Conservation (phyloP, 2,329 filamentous ascomycete genomes). For the Podosphaera fusca region DNA sequence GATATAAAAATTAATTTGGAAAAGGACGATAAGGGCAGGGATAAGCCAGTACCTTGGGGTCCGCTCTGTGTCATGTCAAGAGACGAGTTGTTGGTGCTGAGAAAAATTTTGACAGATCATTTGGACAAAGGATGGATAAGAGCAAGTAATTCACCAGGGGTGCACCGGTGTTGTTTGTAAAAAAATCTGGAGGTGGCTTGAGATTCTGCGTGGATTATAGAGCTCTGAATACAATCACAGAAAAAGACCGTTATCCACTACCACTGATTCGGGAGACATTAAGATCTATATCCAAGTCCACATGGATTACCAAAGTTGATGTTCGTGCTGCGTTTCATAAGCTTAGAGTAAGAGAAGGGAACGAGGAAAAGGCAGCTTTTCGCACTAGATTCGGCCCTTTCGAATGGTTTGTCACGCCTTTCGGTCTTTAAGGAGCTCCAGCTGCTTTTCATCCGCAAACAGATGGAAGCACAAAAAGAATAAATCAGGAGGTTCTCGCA, state of each 20-base stretch:
- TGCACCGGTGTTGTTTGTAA: not conserved
- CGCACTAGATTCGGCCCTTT: too few relatives aligned
- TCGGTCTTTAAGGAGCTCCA: too few relatives aligned
- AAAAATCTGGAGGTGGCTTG: not conserved
- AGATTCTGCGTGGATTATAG: not conserved
- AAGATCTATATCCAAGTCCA: not conserved
- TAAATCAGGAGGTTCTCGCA: too few relatives aligned
- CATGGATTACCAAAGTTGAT: not conserved
- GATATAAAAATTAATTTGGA: not conserved
- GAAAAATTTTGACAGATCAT: not conserved
- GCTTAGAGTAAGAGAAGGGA: not conserved
- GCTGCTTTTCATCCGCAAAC: too few relatives aligned
- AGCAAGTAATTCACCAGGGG: not conserved
- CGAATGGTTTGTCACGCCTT: too few relatives aligned
- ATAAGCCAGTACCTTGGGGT: not conserved
- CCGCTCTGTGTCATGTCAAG: not conserved
- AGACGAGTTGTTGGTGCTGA: not conserved
- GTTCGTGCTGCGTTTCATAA: not conserved
- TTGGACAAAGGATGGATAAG: not conserved
- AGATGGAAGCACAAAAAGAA: too few relatives aligned
- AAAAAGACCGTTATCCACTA: not conserved
- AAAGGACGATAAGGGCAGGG: not conserved
- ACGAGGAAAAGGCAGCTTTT: slow-evolving; percentile 8
- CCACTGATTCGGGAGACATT: not conserved
- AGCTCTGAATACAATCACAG: not conserved